These are phyloP conservation scores for Mortierella sp. DNA, from an alignment of 371 early-diverging fungal species.

Conservation along the genomic window DNA sequence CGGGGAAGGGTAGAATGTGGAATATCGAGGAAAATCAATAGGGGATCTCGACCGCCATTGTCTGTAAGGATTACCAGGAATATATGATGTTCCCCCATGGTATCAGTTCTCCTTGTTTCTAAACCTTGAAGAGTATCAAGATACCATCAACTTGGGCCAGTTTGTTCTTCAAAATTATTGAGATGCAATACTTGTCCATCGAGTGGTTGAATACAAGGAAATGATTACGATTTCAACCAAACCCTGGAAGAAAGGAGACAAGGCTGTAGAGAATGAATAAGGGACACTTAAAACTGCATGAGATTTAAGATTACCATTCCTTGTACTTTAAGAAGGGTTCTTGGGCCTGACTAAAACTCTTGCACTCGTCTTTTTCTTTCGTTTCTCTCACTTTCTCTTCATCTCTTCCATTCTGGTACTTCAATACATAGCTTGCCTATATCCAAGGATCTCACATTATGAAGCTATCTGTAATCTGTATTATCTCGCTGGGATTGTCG, in stretches of 20 bases:
- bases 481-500: slow-evolving; percentile 33
- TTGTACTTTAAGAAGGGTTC: not conserved
- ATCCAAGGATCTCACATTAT: not conserved
- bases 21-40: slow-evolving; percentile 8
- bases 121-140: too few relatives aligned
- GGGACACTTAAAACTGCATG: not conserved
- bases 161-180: not conserved
- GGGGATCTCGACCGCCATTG: not conserved
- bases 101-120: too few relatives aligned
- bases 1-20: not conserved
- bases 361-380: not conserved
- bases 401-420: not conserved
- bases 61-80: too few relatives aligned
- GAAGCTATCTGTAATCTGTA: slow-evolving; percentile 27
- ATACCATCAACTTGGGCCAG: too few relatives aligned
- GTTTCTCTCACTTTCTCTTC: not conserved
- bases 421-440: not conserved
- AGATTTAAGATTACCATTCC: not conserved
- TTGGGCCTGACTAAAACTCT: not conserved
- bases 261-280: not conserved
- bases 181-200: not conserved
- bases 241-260: slow-evolving; percentile 2
- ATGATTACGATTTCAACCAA: slow-evolving; percentile 11
- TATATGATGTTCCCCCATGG: not conserved
- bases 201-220: not conserved